Conservation (phyloP, 305 asterid species). For the Fraxinus xanthoxyloides region DNA sequence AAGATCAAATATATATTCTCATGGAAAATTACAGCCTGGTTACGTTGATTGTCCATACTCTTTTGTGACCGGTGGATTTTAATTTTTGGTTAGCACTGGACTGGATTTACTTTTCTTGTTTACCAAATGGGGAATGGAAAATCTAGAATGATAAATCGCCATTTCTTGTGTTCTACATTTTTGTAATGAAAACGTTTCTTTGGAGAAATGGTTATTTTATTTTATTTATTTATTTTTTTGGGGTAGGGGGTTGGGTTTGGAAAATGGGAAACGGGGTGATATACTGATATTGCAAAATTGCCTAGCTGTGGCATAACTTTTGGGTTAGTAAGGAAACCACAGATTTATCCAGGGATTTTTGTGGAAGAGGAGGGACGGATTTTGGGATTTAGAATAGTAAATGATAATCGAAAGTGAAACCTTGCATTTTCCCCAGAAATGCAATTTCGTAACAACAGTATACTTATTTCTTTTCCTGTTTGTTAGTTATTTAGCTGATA, state of each 20-base stretch:
- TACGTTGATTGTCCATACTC: background rate
- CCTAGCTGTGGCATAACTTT: background rate
- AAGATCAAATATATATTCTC: background rate
- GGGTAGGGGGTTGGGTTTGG: background rate
- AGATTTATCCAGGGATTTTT: background rate
- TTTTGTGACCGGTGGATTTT: background rate
- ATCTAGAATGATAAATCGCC: background rate
- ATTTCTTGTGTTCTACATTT: background rate
- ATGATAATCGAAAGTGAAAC: background rate
- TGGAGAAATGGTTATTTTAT: background rate
- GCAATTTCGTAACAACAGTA: background rate
- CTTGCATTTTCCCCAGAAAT: background rate
- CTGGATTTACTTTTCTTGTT: background rate
- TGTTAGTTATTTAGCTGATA: background rate
- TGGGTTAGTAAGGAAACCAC: slow-evolving; percentile 1
- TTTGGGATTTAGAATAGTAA: background rate
- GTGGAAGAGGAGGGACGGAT: background rate
- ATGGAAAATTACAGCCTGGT: background rate
- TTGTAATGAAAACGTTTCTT: background rate
- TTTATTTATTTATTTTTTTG: too few species aligned
- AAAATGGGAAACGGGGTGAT: background rate
- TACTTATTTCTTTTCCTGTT: background rate
- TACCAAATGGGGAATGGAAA: background rate
- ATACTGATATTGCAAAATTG: background rate
- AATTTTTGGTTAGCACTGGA: background rate